phyloP scores from a whole-genome alignment of 805 yeast species.

The Saccharomycopsis babjevae region DNA sequence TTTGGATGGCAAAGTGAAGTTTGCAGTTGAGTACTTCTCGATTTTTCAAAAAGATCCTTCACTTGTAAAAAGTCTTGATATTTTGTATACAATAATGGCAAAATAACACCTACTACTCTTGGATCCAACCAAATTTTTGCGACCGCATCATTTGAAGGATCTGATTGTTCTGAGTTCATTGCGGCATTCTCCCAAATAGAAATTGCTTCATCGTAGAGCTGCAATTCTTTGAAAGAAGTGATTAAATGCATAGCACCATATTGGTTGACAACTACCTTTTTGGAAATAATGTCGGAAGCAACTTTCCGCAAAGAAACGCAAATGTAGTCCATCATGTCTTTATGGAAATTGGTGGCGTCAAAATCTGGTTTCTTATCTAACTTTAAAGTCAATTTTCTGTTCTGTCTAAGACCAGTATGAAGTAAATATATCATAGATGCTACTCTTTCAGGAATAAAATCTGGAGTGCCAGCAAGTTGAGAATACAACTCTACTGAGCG shows the following conservation, averaged over 20 bases:
- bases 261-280: conserved; percentile 35
- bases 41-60: conserved; percentile 41
- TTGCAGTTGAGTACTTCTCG: conserved; percentile 23
- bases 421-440: conserved; percentile 40
- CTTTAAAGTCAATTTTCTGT: conserved; percentile 43
- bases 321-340: conserved; percentile 40
- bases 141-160: not conserved
- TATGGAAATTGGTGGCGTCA: conserved; percentile 46
- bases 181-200: conserved; percentile 60
- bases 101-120: conserved; percentile 55
- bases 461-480: conserved; percentile 37
- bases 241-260: conserved; percentile 49
- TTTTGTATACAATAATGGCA: conserved; percentile 54
- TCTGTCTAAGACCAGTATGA: conserved; percentile 47
- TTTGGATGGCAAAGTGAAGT: conserved; percentile 30
- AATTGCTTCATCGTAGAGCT: conserved; percentile 52
- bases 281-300: conserved; percentile 38
- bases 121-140: conserved; percentile 42
- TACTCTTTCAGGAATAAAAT: conserved; percentile 36
- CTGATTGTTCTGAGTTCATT: conserved; percentile 28
- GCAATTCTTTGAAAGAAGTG: conserved; percentile 50
- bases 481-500: conserved; percentile 42
- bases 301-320: conserved; percentile 42
- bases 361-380: conserved; percentile 50
- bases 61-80: conserved; percentile 57